These are phyloP conservation scores for Ceriops zippeliana DNA, from an alignment of 345 rosid species.

Conservation along the genomic window DNA sequence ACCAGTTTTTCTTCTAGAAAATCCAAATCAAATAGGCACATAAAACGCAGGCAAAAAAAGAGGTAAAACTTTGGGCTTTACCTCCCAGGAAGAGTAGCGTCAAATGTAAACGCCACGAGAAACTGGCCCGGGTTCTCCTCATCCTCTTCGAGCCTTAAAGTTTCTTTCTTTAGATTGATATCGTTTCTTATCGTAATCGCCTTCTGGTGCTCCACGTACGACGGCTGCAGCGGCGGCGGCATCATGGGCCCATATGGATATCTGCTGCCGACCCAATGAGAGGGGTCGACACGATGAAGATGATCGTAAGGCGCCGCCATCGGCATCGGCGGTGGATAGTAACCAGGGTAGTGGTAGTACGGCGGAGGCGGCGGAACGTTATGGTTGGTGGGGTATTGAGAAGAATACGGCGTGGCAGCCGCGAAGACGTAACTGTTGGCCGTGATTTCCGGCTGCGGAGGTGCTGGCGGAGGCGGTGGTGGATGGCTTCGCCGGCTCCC, in stretches of 20 bases:
- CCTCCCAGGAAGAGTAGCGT: conserved; percentile 94
- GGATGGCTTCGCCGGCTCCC: conserved; percentile 44
- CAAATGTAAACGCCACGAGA: conserved; percentile 85
- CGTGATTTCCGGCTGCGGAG: conserved; percentile 60
- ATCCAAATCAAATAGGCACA: no score
- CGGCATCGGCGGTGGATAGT: conserved; percentile 53
- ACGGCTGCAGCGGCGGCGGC: conserved; percentile 47
- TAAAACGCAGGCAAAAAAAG: not conserved
- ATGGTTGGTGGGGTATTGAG: conserved; percentile 54
- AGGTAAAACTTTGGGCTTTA: conserved; percentile 14
- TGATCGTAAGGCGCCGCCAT: conserved; percentile 56
- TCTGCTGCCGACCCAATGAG: conserved; percentile 33
- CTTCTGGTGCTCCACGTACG: conserved; percentile 88
- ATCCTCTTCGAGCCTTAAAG: conserved; percentile 63
- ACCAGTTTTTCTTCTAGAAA: no score
- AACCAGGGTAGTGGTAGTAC: conserved; percentile 62
- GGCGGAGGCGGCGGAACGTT: conserved; percentile 40
- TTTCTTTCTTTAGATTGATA: conserved; percentile 86
- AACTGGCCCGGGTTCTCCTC: conserved; percentile 61
- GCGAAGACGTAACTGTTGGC: conserved; percentile 74
- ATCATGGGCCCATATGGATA: conserved; percentile 29
- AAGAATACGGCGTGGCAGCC: conserved; percentile 82
- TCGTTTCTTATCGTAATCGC: conserved; percentile 77
- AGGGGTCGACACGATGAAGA: conserved; percentile 37
- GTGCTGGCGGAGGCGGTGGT: conserved; percentile 45